Evolutionary conservation across 495 filamentous ascomycete genomes (phyloP).

Genomic region (Neurospora sp.): DNA sequence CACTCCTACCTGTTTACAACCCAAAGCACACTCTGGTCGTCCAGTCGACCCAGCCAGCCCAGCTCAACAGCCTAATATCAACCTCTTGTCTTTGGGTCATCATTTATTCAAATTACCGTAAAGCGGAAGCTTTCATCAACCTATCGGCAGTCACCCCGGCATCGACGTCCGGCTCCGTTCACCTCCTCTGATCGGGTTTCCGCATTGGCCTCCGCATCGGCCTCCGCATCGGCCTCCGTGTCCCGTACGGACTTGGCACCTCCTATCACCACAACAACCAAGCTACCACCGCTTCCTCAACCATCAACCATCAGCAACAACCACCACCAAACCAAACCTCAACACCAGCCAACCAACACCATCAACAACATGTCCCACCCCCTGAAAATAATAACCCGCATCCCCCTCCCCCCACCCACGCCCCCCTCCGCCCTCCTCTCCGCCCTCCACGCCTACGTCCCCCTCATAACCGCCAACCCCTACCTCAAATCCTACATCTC

Average conservation of each 20-base stretch:
- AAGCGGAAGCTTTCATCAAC: not conserved
- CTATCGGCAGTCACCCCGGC: not conserved
- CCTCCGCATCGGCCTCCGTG: not conserved
- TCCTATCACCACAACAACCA: not conserved
- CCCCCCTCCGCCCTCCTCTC: slow-evolving; percentile 17
- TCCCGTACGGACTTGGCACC: not conserved
- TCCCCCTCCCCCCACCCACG: slow-evolving; percentile 24
- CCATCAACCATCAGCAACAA: not conserved
- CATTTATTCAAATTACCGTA: not conserved
- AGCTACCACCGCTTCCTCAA: not conserved
- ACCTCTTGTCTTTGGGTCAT: not conserved
- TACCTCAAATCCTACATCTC: slow-evolving; percentile 20
- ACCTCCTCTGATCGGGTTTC: not conserved
- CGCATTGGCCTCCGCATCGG: no score
- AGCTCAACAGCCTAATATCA: not conserved
- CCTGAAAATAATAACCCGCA: slow-evolving; percentile 20
- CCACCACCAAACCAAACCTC: not conserved
- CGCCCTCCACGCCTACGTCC: slow-evolving; percentile 22
- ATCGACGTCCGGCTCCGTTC: not conserved
- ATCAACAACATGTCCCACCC: slow-evolving; percentile 3
- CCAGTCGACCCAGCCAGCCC: not conserved
- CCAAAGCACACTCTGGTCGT: not conserved
- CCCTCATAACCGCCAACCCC: slow-evolving; percentile 28
- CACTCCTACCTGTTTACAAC: not conserved
- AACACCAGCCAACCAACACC: not conserved